Evolutionary conservation across 345 rosid species (phyloP).

Genomic region (Eucalyptus regnans): DNA sequence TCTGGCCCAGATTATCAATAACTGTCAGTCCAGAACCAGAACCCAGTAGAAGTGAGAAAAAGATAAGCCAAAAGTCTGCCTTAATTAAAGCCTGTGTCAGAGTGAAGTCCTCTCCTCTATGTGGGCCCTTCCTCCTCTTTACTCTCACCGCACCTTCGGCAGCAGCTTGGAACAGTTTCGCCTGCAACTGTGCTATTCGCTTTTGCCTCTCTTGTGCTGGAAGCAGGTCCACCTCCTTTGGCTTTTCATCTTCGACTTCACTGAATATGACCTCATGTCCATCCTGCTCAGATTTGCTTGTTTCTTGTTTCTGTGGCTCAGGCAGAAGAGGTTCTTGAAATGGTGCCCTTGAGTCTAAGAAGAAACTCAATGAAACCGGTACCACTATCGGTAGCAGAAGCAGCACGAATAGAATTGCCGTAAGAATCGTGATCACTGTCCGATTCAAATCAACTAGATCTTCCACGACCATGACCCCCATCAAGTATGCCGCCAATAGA

Average conservation of each 20-base stretch:
- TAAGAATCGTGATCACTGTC: conserved; percentile 29
- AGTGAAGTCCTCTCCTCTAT: conserved; percentile 91
- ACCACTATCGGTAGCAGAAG: conserved; percentile 57
- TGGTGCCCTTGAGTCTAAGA: conserved; percentile 19
- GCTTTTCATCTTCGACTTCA: conserved; percentile 95
- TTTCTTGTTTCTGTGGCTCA: conserved; percentile 26
- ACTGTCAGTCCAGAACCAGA: conserved; percentile 96
- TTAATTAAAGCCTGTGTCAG: conserved; percentile 78
- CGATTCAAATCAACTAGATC: conserved; percentile 57
- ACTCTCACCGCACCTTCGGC: conserved; percentile 90
- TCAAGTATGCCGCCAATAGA: conserved; percentile 71
- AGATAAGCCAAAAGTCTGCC: conserved; percentile 94
- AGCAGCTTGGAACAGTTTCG: conserved; percentile 70
- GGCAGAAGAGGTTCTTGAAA: conserved; percentile 53
- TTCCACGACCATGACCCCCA: conserved; percentile 88
- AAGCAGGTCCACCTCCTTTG: conserved; percentile 76
- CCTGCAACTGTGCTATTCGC: conserved; percentile 76
- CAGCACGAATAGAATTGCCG: conserved; percentile 48
- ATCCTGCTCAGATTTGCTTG: conserved; percentile 27
- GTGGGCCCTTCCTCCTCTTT: conserved; percentile 75
- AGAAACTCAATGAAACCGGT: conserved; percentile 50
- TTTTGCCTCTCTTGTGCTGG: conserved; percentile 77
- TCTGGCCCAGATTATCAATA: conserved; percentile 96
- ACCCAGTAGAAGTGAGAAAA: conserved; percentile 75
- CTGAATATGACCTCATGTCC: conserved; percentile 55